phyloP scores from a whole-genome alignment of 495 filamentous ascomycete genomes.

The Letharia lupina region DNA sequence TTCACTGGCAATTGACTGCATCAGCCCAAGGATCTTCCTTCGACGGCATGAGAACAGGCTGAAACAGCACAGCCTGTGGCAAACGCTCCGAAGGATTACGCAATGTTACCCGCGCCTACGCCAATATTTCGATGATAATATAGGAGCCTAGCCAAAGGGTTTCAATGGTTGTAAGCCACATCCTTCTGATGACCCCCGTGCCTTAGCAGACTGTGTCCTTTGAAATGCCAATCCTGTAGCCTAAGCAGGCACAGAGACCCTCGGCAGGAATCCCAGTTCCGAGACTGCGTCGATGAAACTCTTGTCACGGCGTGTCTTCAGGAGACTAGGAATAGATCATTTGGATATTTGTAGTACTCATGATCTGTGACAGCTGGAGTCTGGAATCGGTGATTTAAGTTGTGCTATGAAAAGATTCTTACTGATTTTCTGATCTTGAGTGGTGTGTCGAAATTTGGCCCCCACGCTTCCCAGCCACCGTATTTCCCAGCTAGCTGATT shows the following conservation, averaged over 20 bases:
- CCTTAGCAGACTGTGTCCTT: background rate
- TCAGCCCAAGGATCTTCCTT: background rate
- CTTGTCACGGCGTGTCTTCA: background rate
- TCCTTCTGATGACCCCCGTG: background rate
- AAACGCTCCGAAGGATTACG: background rate
- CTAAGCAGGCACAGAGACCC: background rate
- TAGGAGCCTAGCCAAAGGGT: background rate
- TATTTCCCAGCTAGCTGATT: no score
- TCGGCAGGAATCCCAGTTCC: background rate
- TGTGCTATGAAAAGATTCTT: no score
- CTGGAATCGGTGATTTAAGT: no score
- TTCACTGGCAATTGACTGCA: background rate
- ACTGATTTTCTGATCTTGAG: no score
- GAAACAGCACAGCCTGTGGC: background rate
- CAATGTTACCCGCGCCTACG: background rate
- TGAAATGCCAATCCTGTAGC: background rate
- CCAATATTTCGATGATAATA: background rate
- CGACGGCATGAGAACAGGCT: background rate
- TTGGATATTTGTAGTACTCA: no score
- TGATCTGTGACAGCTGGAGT: no score
- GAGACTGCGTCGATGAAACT: background rate
- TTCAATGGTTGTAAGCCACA: background rate
- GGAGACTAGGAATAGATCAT: background rate
- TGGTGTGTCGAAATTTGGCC: no score
- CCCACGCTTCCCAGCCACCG: no score